Base-by-base conservation (phyloP, 73 alveolate species). In the Paramecium octaurelia region DNA sequence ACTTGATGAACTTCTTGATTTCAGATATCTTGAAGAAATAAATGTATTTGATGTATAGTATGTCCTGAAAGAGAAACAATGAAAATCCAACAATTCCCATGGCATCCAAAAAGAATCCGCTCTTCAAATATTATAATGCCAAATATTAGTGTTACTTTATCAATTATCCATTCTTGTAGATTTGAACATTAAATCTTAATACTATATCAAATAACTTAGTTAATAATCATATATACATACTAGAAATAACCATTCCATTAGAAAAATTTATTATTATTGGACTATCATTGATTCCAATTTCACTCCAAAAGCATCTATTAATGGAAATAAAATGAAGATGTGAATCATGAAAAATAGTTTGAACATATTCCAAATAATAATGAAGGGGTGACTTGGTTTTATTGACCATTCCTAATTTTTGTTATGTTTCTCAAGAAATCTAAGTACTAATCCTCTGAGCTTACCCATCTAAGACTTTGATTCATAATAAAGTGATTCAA, bases 61-160 rank as follows among this genome's bases (percentile, higher is more conserved):
- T 29, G n/a, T 75, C 88, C 6, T 75, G 23, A 75, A 75, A 75
- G 2, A 75, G 60, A 75, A 75, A 75, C 3, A 75, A 75, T 35
- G 88, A 36, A 36, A 75, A 75, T 75, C 88, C 88, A 36, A 75
- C 48, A 1, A 75, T 21, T 4, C 88, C 88, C 14, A 29, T 18
- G 20, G 48, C 88, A 75, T 75, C 88, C 48, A 75, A 34, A 34
- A 75, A 75, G 59, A 75, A 75, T 36, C 88, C 88, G 18, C 88
- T 75, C 34, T 75, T 75, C 6, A 75, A 36, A 75, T 75, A 75
- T 31, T 34, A 34, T 0, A 36, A 36, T 9, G 88, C 88, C 18
- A 75, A 31, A 21, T 75, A 34, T n/a, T 36, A 31, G 40, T 75
- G 34, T 14, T 34, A 1, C 6, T 36, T 75, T 0, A 75, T 75